Percentiles rank a stretch among this genome's conserved stretches.
These are phyloP conservation scores for Maudiozyma bulderi DNA, from an alignment of 805 yeast species.

Conservation along the genomic window DNA sequence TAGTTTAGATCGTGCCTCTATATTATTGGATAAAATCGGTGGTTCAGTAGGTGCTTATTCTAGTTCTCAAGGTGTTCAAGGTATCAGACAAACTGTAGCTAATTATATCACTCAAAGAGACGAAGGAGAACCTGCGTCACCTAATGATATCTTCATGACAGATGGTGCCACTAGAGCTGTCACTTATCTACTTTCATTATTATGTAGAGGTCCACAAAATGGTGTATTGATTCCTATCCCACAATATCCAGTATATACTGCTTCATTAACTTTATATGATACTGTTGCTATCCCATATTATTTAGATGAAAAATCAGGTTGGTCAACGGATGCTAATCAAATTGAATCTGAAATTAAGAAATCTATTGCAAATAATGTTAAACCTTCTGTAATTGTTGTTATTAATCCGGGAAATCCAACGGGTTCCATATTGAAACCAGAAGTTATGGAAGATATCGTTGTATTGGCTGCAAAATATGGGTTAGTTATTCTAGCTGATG, in stretches of 20 bases:
- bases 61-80: conserved; percentile 76
- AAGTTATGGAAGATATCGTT: conserved; percentile 61
- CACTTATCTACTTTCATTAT: conserved; percentile 59
- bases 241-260: conserved; percentile 94
- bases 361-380: conserved; percentile 43
- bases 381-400: conserved; percentile 72
- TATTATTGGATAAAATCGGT: conserved; percentile 44
- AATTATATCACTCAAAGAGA: conserved; percentile 71
- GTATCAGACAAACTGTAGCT: conserved; percentile 69
- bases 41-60: conserved; percentile 94
- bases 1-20: conserved; percentile 61
- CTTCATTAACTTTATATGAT: conserved; percentile 72
- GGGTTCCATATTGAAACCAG: conserved; percentile 64
- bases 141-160: conserved; percentile 71
- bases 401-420: conserved; percentile 99
- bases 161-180: conserved; percentile 95
- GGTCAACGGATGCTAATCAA: conserved; percentile 72
- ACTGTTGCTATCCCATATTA: conserved; percentile 79
- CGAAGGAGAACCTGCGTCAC: conserved; percentile 56
- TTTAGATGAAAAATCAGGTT: conserved; percentile 65
- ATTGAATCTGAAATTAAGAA: conserved; percentile 45
- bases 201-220: conserved; percentile 55
- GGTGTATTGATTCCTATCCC: conserved; percentile 94
- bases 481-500: conserved; percentile 86
- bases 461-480: conserved; percentile 77